A percentile compares a stretch with the other conserved stretches of the same genome.
Evolutionary conservation across 2,329 filamentous ascomycete species (phyloP).

Genomic region (Zasmidium cellare): DNA sequence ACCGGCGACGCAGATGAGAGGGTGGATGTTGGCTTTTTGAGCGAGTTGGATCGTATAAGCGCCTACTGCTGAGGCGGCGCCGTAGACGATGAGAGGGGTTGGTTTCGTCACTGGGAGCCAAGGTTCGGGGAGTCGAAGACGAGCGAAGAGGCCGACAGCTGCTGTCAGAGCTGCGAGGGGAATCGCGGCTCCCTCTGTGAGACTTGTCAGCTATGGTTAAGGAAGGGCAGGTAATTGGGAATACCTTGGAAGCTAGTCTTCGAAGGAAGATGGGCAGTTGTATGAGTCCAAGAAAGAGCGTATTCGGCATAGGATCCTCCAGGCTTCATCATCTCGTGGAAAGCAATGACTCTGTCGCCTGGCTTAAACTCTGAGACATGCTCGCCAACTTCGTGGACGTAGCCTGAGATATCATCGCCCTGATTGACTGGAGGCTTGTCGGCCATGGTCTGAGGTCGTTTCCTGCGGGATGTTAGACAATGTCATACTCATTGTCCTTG

Average conservation of each 20-base stretch:
- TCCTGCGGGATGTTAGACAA: constrained; percentile 13
- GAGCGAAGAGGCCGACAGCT: constrained; percentile 46
- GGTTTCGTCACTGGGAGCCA: constrained; percentile 36
- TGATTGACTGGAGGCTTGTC: constrained; percentile 26
- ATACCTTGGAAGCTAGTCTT: constrained; percentile 53
- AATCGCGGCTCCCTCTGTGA: constrained; percentile 44
- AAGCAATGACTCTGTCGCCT: constrained; percentile 59
- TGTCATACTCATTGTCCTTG: background rate
- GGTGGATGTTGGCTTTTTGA: constrained; percentile 55
- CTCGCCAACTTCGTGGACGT: constrained; percentile 56
- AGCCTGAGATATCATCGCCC: constrained; percentile 39
- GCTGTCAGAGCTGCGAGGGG: constrained; percentile 50
- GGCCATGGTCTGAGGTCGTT: constrained; percentile 18
- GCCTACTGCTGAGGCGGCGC: constrained; percentile 58
- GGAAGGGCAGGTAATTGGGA: constrained; percentile 3
- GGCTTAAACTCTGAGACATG: constrained; percentile 59
- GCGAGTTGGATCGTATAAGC: constrained; percentile 61
- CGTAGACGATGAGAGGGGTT: constrained; percentile 47
- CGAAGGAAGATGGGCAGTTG: constrained; percentile 57
- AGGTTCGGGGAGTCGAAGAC: constrained; percentile 45
- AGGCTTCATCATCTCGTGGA: constrained; percentile 53
- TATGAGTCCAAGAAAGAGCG: constrained; percentile 55
- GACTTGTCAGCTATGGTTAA: background rate
- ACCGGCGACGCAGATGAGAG: constrained; percentile 62
- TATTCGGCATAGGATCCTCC: constrained; percentile 63